These are phyloP conservation scores for Coemansia umbellata DNA, from an alignment of 192 early-diverging fungal species.

Conservation along the genomic window DNA sequence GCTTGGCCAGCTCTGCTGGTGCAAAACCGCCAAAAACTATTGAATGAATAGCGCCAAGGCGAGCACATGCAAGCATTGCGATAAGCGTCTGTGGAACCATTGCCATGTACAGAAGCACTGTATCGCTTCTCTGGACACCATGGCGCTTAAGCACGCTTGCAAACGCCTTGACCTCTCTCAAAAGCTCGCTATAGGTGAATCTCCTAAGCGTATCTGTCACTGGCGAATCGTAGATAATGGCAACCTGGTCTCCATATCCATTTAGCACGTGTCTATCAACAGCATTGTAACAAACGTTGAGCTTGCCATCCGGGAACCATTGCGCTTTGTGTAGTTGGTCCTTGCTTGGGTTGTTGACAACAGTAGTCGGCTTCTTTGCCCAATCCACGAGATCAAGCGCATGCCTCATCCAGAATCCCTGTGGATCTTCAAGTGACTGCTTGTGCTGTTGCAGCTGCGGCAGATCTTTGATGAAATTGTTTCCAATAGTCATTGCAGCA, in stretches of 20 bases:
- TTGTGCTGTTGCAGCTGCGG: constrained; percentile 31
- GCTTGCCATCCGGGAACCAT: constrained; percentile 71
- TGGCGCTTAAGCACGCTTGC: constrained; percentile 61
- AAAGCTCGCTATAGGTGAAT: constrained; percentile 67
- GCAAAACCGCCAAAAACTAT: constrained; percentile 83
- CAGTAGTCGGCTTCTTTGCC: constrained; percentile 19
- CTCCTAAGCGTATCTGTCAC: constrained; percentile 52
- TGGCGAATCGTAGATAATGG: constrained; percentile 74
- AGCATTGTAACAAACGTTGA: constrained; percentile 81
- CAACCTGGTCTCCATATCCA: constrained; percentile 58
- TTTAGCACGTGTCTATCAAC: constrained; percentile 68
- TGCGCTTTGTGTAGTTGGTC: constrained; percentile 42
- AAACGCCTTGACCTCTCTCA: constrained; percentile 62
- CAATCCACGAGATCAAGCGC: constrained; percentile 44
- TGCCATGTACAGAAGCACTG: constrained; percentile 80
- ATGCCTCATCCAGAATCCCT: constrained; percentile 44
- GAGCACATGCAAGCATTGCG: constrained; percentile 81
- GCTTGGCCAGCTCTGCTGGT: constrained; percentile 73
- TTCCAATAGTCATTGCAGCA: too few species aligned
- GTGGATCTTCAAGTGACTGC: constrained; percentile 31
- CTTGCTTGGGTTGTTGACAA: constrained; percentile 5
- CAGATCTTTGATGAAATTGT: background rate
- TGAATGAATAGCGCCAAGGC: constrained; percentile 78
- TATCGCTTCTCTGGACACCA: constrained; percentile 65
- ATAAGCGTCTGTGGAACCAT: constrained; percentile 78